These are phyloP conservation scores for Narthecium ossifragum DNA, from an alignment of 106 monocot genomes.

Conservation along the genomic window DNA sequence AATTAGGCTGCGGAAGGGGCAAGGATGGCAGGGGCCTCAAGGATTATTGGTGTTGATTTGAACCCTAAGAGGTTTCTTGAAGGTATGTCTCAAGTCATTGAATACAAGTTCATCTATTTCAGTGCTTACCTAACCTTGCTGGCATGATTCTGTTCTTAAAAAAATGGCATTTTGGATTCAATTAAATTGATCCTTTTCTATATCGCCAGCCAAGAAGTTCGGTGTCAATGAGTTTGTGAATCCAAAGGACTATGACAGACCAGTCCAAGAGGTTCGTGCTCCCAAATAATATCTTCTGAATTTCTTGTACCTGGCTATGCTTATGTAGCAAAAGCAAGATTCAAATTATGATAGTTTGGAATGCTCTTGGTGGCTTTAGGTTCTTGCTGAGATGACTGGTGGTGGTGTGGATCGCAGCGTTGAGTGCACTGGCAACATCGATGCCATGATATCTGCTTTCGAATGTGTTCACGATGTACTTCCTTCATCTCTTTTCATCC, in stretches of 20 bases:
- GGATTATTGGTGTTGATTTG: constrained; percentile 71
- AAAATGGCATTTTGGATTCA: not conserved
- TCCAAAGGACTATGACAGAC: constrained; percentile 56
- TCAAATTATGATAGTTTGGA: not conserved
- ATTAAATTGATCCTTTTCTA: not conserved
- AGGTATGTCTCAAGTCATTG: constrained; percentile 20
- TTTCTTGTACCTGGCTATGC: no score
- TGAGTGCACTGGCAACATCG: constrained; percentile 69
- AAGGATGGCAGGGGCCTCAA: constrained; percentile 53
- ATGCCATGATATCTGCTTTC: constrained; percentile 86
- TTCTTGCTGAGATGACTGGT: constrained; percentile 67
- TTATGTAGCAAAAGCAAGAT: no score
- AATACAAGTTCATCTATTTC: not conserved
- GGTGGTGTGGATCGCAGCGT: constrained; percentile 73
- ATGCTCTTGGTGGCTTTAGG: constrained; percentile 20
- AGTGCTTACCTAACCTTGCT: not conserved
- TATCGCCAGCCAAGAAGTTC: constrained; percentile 63
- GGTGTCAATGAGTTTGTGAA: constrained; percentile 69
- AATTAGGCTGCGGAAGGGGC: constrained; percentile 70
- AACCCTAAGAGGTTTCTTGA: constrained; percentile 34
- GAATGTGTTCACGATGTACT: constrained; percentile 84
- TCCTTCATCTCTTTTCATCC: not conserved
- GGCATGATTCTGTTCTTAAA: no score
- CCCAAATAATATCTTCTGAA: no score
- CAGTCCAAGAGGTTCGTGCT: constrained; percentile 68